phyloP scores from a whole-genome alignment of 306 rosid species.

The Mucuna pruriens region DNA sequence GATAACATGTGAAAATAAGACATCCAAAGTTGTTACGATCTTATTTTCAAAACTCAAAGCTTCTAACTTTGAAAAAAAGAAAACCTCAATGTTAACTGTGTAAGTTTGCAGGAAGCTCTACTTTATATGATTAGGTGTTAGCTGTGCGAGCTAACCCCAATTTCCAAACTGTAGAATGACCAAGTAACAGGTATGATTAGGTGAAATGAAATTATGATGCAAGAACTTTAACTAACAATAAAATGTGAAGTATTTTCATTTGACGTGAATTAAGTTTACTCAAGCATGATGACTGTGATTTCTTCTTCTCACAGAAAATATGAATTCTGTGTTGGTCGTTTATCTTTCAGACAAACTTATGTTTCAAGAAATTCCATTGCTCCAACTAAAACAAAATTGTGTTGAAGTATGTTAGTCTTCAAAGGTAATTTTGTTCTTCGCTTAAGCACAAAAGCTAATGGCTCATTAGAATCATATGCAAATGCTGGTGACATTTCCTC shows the following conservation, averaged over 20 bases:
- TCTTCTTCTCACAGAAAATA: neutral
- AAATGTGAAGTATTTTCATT: constrained; percentile 1
- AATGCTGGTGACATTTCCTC: neutral
- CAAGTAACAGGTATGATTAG: neutral
- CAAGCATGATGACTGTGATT: neutral
- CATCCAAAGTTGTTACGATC: neutral
- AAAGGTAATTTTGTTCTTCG: neutral
- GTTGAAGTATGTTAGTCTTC: neutral
- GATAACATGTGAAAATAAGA: neutral
- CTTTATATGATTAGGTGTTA: neutral
- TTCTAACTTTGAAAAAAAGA: constrained; percentile 21
- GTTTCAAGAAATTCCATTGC: neutral
- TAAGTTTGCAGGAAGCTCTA: neutral
- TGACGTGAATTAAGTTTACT: neutral
- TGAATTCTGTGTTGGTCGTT: neutral
- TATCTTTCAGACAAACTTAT: neutral
- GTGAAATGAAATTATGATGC: constrained; percentile 1
- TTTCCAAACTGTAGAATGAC: constrained; percentile 6
- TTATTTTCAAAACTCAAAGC: neutral
- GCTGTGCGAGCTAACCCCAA: neutral
- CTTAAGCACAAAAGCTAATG: neutral
- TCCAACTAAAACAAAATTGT: neutral
- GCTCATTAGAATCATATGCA: constrained; percentile 9
- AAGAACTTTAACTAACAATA: neutral
- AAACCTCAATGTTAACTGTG: neutral